Percentiles rank a stretch among this genome's conserved stretches.
Evolutionary conservation across 345 rosid genomes (phyloP).

Genomic region (Gossypium raimondii): DNA sequence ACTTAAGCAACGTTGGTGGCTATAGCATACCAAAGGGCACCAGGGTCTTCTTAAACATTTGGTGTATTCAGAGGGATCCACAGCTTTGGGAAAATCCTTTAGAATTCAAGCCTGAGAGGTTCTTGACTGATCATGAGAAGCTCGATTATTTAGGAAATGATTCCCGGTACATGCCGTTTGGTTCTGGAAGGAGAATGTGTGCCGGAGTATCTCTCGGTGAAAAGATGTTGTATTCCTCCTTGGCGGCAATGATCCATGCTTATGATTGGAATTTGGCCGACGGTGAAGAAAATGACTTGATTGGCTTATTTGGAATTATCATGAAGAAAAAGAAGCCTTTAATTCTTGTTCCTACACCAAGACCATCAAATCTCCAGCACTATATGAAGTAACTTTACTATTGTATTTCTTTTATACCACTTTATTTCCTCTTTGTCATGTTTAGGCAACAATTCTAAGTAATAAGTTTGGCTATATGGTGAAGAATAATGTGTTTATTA

Average conservation of each 20-base stretch:
- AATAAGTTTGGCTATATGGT: background rate
- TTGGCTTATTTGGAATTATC: background rate
- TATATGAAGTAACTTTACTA: background rate
- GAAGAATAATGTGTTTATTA: background rate
- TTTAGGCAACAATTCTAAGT: background rate
- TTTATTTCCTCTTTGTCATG: background rate
- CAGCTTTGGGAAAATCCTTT: conserved; percentile 41
- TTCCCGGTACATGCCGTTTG: conserved; percentile 20
- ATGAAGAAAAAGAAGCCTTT: conserved; percentile 10
- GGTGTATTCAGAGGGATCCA: conserved; percentile 5
- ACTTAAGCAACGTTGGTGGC: background rate
- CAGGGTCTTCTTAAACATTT: background rate
- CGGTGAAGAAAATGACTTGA: background rate
- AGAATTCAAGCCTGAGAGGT: conserved; percentile 55
- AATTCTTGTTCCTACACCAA: background rate
- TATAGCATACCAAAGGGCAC: conserved; percentile 6
- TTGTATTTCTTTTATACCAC: background rate
- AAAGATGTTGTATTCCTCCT: background rate
- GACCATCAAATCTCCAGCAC: background rate
- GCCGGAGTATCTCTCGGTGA: background rate
- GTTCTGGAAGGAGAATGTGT: conserved; percentile 4
- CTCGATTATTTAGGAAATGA: conserved; percentile 56
- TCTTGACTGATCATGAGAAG: conserved; percentile 22
- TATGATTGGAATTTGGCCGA: conserved; percentile 5
- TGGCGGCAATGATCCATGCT: background rate